phyloP scores from a whole-genome alignment of 306 rosid species.

The Abrus precatorius region DNA sequence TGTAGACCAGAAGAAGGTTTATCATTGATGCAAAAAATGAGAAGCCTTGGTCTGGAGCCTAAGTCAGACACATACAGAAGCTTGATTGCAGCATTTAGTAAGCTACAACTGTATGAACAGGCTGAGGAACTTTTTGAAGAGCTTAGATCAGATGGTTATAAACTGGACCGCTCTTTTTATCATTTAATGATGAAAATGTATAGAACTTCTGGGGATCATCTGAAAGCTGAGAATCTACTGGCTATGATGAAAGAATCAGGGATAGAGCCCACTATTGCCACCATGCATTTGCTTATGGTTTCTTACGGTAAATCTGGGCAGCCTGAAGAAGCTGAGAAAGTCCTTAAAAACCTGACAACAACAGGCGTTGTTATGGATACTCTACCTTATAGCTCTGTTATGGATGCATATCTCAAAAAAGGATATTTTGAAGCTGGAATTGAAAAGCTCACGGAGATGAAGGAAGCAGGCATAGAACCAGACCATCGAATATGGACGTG shows the following conservation, averaged over 20 bases:
- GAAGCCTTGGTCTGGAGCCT: slow-evolving; percentile 76
- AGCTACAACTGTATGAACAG: slow-evolving; percentile 69
- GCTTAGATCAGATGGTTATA: slow-evolving; percentile 71
- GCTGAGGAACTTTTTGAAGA: slow-evolving; percentile 96
- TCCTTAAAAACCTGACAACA: slow-evolving; percentile 77
- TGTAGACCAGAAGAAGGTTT: slow-evolving; percentile 89
- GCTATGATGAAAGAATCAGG: slow-evolving; percentile 86
- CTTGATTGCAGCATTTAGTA: slow-evolving; percentile 85
- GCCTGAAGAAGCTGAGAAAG: slow-evolving; percentile 90
- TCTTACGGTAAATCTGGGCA: slow-evolving; percentile 91
- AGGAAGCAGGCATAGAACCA: slow-evolving; percentile 70
- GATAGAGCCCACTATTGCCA: slow-evolving; percentile 84
- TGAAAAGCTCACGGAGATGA: slow-evolving; percentile 80
- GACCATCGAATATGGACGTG: slow-evolving; percentile 99
- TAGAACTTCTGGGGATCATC: slow-evolving; percentile 82
- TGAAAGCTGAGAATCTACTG: slow-evolving; percentile 80
- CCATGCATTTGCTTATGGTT: slow-evolving; percentile 96
- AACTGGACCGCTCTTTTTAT: slow-evolving; percentile 87
- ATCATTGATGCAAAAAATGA: slow-evolving; percentile 85
- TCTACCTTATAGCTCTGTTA: slow-evolving; percentile 87
- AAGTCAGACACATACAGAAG: slow-evolving; percentile 88
- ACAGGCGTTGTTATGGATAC: slow-evolving; percentile 70
- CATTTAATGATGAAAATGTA: slow-evolving; percentile 91
- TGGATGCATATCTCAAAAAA: slow-evolving; percentile 82
- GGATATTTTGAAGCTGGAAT: slow-evolving; percentile 72